Conservation (phyloP, 1,139 yeast species). For the Taiozyma onychis region DNA sequence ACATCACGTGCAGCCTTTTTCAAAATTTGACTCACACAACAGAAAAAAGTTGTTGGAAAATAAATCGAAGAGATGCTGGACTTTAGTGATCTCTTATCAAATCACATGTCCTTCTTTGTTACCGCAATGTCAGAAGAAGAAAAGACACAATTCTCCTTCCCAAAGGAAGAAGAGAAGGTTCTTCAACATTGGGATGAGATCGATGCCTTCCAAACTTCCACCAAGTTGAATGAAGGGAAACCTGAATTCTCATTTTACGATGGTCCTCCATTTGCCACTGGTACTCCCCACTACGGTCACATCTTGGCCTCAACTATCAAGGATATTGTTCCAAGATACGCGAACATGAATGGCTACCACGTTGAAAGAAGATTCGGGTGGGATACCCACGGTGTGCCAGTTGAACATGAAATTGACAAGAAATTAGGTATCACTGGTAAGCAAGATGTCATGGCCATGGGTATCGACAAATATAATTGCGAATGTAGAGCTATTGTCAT, state of each 20-base stretch:
- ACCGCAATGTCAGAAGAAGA: constrained; percentile 8
- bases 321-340: constrained; percentile 96
- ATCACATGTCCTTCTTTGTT: not conserved
- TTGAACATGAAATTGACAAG: constrained; percentile 98
- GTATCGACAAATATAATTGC: constrained; percentile 86
- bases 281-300: constrained; percentile 98
- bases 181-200: constrained; percentile 79
- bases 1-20: not conserved
- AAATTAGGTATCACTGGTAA: constrained; percentile 89
- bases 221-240: constrained; percentile 76
- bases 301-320: constrained; percentile 93
- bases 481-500: constrained; percentile 96
- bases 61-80: constrained; percentile 2
- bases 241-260: constrained; percentile 93
- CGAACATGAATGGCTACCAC: constrained; percentile 94
- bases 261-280: constrained; percentile 99
- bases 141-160: constrained; percentile 44
- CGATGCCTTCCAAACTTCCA: constrained; percentile 85
- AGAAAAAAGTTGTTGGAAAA: constrained; percentile 3
- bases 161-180: constrained; percentile 83
- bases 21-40: not conserved
- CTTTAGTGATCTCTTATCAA: not conserved
- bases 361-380: constrained; percentile 98
- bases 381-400: constrained; percentile 99
- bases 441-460: constrained; percentile 90